Evolutionary conservation across 176 grass and related monocot species (phyloP).

Genomic region (Hsuehochloa calcarea): DNA sequence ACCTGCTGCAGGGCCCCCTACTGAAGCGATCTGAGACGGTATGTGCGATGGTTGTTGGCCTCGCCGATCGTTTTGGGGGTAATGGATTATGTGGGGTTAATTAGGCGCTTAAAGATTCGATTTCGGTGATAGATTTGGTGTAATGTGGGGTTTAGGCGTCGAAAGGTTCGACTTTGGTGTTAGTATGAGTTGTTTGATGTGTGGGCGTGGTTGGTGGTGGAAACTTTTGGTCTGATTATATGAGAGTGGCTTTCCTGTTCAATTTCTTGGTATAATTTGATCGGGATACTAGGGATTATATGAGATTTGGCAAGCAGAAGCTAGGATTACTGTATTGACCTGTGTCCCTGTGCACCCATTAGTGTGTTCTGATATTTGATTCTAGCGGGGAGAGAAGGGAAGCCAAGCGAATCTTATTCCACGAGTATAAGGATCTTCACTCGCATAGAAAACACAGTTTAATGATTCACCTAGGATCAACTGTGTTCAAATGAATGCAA

Average conservation of each 20-base stretch:
- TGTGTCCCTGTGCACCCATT: background rate
- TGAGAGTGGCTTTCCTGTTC: background rate
- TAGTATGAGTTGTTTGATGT: background rate
- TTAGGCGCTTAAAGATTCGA: background rate
- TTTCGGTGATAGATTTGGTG: conserved; percentile 10
- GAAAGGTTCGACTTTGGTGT: background rate
- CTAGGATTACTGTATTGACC: conserved; percentile 2
- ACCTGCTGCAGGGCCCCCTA: conserved; percentile 84
- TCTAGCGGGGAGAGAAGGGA: background rate
- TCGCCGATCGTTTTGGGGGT: background rate
- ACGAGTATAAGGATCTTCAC: background rate
- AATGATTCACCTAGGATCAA: background rate
- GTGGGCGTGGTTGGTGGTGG: background rate
- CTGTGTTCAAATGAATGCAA: background rate
- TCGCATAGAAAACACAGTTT: background rate
- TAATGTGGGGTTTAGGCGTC: background rate
- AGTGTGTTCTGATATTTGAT: background rate
- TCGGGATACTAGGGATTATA: background rate
- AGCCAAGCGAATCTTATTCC: background rate
- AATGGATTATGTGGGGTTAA: background rate
- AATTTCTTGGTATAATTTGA: background rate
- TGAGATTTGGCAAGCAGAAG: background rate
- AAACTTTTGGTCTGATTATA: background rate
- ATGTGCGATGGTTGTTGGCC: background rate
- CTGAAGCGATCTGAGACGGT: conserved; percentile 99